Conservation (phyloP, 2,329 filamentous ascomycete species). For the Proliferodiscus dingleyae region DNA sequence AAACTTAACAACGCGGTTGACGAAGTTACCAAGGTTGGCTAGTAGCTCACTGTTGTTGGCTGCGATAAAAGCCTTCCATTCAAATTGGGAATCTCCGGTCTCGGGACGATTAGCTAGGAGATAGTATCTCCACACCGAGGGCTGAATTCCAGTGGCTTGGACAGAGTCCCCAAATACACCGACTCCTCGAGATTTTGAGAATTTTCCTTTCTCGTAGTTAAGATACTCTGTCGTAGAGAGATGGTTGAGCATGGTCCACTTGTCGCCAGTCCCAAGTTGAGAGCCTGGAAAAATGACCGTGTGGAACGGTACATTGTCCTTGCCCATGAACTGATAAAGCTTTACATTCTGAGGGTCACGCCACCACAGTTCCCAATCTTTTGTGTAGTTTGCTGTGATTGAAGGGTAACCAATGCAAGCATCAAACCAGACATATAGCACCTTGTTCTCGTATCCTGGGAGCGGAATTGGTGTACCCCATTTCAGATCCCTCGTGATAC, state of each 20-base stretch:
- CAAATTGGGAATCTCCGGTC: constrained; percentile 81
- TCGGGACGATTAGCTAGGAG: constrained; percentile 82
- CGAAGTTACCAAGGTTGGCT: constrained; percentile 67
- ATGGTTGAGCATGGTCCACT: constrained; percentile 86
- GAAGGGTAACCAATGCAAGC: constrained; percentile 94
- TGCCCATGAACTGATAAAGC: constrained; percentile 93
- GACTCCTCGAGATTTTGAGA: constrained; percentile 84
- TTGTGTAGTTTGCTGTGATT: constrained; percentile 85
- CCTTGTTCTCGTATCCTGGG: constrained; percentile 64
- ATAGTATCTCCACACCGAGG: constrained; percentile 93
- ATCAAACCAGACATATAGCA: constrained; percentile 85
- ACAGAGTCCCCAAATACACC: constrained; percentile 91
- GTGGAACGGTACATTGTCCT: constrained; percentile 79
- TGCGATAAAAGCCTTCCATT: constrained; percentile 79
- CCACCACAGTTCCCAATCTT: constrained; percentile 93
- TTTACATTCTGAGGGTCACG: constrained; percentile 80
- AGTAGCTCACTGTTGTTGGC: constrained; percentile 87
- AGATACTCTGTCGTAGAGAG: constrained; percentile 86
- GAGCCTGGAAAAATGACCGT: constrained; percentile 87
- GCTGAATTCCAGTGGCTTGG: constrained; percentile 75
- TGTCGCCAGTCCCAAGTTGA: constrained; percentile 76
- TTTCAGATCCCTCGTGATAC: constrained; percentile 87
- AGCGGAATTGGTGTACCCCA: constrained; percentile 65
- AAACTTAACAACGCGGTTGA: constrained; percentile 71
- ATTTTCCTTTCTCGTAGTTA: constrained; percentile 86